Evolutionary conservation across 768 basidiomycete species (phyloP).

Genomic region (Russula sp.): DNA sequence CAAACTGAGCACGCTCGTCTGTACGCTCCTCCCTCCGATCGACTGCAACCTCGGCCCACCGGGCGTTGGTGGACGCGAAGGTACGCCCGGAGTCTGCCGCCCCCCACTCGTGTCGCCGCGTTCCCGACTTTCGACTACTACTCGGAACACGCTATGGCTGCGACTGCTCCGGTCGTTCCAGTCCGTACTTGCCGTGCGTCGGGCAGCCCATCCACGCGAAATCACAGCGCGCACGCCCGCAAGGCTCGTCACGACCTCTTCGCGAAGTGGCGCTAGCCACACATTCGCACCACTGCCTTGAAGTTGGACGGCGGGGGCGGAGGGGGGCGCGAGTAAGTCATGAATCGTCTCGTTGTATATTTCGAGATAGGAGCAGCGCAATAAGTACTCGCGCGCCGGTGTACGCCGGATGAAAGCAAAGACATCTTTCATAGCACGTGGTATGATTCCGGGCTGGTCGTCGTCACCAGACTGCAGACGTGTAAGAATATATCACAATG

Average conservation of each 20-base stretch:
- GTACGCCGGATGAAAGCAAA: slow-evolving; percentile 78
- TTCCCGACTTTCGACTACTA: slow-evolving; percentile 87
- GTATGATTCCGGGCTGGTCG: slow-evolving; percentile 89
- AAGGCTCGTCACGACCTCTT: slow-evolving; percentile 90
- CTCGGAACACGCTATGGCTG: slow-evolving; percentile 89
- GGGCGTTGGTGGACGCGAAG: slow-evolving; percentile 40
- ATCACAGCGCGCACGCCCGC: slow-evolving; percentile 83
- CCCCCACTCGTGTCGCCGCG: slow-evolving; percentile 49
- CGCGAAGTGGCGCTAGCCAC: slow-evolving; percentile 70
- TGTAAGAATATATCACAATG: background rate
- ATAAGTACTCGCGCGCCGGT: slow-evolving; percentile 80
- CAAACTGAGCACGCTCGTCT: slow-evolving; percentile 73
- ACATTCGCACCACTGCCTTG: slow-evolving; percentile 59
- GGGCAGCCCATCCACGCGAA: slow-evolving; percentile 76
- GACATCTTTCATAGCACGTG: slow-evolving; percentile 86
- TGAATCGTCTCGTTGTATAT: slow-evolving; percentile 93
- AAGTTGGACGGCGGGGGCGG: slow-evolving; percentile 55
- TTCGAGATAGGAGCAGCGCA: slow-evolving; percentile 93
- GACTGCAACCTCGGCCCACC: slow-evolving; percentile 66
- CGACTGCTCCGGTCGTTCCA: slow-evolving; percentile 97
- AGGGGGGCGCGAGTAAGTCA: slow-evolving; percentile 76
- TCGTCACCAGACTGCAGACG: slow-evolving; percentile 57
- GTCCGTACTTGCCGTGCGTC: slow-evolving; percentile 93
- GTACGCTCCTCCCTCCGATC: slow-evolving; percentile 72
- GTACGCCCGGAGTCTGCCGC: slow-evolving; percentile 47